Base-by-base conservation (phyloP, 1,284 basidiomycete genomes). In the Vanrija sp. region DNA sequence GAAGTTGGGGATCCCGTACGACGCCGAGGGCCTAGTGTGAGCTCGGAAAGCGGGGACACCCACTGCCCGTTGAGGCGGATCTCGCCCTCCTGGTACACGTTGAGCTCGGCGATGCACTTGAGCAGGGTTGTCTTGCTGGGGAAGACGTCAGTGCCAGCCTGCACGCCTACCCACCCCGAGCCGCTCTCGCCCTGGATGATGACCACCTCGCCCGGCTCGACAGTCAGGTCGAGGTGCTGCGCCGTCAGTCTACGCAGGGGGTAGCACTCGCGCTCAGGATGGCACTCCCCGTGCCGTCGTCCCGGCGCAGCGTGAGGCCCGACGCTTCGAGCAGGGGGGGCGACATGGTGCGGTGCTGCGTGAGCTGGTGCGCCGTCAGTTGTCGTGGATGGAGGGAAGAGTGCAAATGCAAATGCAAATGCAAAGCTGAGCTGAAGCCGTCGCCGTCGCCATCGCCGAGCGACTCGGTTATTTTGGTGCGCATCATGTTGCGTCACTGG, bases 21-120 rank as follows among this genome's bases (percentile, higher is more conserved):
- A 39, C 3, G 41, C 38, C 4, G 47, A 24, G 8, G 46, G 19
- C 18, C 53, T 59, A 12, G 5, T 7, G 44, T 51, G 10, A 51
- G 45, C 7, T n/a, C n/a, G n/a, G 22, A 19, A 2, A 2, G 38
- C 4, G 8, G 22, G 12, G 37, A 23, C 16, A 75, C 80, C 61
- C 60, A 86, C 88, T 81, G 82, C 72, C 85, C 88, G 64, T 80
- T 76, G 62, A 85, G 84, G 5, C 81, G 60, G 41, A 89, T 78
- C 44, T 83, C 77, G 3, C 89, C 89, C 4, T 78, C 45, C 39
- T 75, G 75, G 65, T 88, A 88, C 4, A 87, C 73, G 56, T 83
- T 83, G 20, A 93, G 77, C 74, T 91, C 87, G 27, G 88, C 83
- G 22, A 92, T 79, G 62, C 88, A 89, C 71, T 90, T 92, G 42